phyloP scores from a whole-genome alignment of 306 rosid species.

The Spatholobus suberectus region DNA sequence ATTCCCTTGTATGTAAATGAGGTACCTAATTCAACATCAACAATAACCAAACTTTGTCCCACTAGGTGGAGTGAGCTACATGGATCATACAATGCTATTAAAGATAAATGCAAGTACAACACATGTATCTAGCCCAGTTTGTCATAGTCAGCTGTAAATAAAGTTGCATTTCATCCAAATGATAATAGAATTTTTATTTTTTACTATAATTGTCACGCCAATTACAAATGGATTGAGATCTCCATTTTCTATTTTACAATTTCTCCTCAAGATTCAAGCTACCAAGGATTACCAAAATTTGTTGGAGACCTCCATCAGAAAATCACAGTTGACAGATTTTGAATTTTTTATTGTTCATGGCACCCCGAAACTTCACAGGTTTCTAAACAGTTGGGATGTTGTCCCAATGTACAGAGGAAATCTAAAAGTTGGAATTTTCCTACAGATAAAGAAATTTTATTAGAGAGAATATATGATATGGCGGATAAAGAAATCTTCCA shows the following conservation, averaged over 20 bases:
- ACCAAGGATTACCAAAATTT: background rate
- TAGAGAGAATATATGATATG: background rate
- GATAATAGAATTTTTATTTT: background rate
- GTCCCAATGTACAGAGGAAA: background rate
- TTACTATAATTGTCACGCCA: background rate
- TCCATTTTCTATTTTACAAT: background rate
- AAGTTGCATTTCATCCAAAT: background rate
- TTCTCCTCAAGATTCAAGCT: background rate
- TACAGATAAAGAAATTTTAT: background rate
- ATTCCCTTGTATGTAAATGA: background rate
- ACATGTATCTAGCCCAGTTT: background rate
- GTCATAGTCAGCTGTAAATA: conserved; percentile 3
- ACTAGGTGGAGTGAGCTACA: background rate
- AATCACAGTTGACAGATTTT: background rate
- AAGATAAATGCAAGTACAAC: background rate
- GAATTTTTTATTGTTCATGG: background rate
- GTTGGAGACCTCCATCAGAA: background rate
- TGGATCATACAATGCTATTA: background rate
- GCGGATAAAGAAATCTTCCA: background rate
- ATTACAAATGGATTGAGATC: background rate
- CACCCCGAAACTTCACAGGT: background rate
- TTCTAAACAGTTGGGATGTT: background rate
- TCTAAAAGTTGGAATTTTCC: background rate
- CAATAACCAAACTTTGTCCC: background rate
- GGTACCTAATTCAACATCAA: background rate